Percentiles rank a stretch among this genome's conserved stretches.
Conservation (phyloP, 139 green algal genomes). For the Gonium pectorale region DNA sequence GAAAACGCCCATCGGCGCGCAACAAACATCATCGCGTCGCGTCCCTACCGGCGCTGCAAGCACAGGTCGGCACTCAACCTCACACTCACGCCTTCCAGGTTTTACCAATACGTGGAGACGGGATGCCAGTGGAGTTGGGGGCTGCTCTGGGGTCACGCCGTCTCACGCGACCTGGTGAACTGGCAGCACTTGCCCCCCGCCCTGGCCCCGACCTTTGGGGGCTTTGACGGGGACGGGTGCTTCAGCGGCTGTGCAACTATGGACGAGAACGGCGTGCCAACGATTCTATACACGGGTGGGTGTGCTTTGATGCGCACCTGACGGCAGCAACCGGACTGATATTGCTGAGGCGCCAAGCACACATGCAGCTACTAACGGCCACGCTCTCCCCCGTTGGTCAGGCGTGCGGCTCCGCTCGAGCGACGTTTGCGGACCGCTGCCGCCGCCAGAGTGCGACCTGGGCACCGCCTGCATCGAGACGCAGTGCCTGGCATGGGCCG, state of each 20-base stretch:
- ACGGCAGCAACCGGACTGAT: too few species aligned
- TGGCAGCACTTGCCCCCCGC: constrained; percentile 81
- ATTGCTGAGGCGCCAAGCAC: too few species aligned
- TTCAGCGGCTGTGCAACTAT: constrained; percentile 72
- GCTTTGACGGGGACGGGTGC: constrained; percentile 72
- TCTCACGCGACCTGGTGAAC: constrained; percentile 72
- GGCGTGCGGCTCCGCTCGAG: constrained; percentile 83
- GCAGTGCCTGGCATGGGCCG: constrained; percentile 69
- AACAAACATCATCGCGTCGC: too few species aligned
- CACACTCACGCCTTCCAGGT: constrained; percentile 1
- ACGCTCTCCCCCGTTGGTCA: constrained; percentile 37
- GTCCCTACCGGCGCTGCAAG: too few species aligned
- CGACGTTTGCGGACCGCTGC: constrained; percentile 39
- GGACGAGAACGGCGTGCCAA: constrained; percentile 60
- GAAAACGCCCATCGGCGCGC: too few species aligned
- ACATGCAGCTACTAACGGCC: too few species aligned
- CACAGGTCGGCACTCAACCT: too few species aligned
- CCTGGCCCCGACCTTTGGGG: constrained; percentile 66
- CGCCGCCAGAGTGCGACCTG: constrained; percentile 62
- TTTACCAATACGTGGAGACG: constrained; percentile 80
- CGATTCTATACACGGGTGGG: constrained; percentile 74
- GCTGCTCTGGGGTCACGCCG: constrained; percentile 78
- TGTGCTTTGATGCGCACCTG: constrained; percentile 48
- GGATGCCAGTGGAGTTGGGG: constrained; percentile 80
- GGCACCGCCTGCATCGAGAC: constrained; percentile 82